Evolutionary conservation across 2,329 filamentous ascomycete genomes (phyloP).

Genomic region (Aspergillus japonicus): DNA sequence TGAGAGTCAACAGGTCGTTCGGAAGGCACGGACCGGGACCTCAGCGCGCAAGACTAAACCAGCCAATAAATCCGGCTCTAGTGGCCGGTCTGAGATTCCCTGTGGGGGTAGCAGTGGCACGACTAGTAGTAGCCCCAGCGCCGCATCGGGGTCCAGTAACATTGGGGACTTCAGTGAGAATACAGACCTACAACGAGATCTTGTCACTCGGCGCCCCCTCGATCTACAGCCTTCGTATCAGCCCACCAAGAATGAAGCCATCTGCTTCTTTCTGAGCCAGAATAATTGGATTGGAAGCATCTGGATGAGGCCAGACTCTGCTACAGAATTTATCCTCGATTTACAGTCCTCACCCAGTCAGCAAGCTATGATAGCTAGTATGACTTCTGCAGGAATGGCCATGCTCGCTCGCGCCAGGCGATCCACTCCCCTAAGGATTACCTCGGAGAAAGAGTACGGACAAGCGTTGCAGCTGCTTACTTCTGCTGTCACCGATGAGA

Average conservation of each 20-base stretch:
- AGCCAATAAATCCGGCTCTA: slow-evolving; percentile 9
- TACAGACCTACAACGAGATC: slow-evolving; percentile 18
- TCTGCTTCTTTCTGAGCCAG: slow-evolving; percentile 38
- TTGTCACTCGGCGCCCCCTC: slow-evolving; percentile 12
- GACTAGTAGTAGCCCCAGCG: slow-evolving; percentile 5
- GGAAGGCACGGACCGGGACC: slow-evolving; percentile 52
- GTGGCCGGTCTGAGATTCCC: slow-evolving; percentile 24
- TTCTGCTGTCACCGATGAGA: slow-evolving; percentile 31
- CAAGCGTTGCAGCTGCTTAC: slow-evolving; percentile 50
- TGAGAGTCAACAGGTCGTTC: slow-evolving; percentile 62
- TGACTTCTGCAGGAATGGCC: slow-evolving; percentile 59
- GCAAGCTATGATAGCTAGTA: slow-evolving; percentile 45
- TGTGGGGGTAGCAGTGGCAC: slow-evolving; percentile 18
- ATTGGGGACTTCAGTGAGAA: slow-evolving; percentile 16
- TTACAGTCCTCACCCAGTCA: slow-evolving; percentile 24
- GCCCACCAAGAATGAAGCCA: slow-evolving; percentile 32
- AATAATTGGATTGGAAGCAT: slow-evolving; percentile 32
- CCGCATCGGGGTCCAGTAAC: neutral
- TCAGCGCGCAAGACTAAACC: slow-evolving; percentile 25
- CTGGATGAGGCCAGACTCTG: slow-evolving; percentile 25
- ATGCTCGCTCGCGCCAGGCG: slow-evolving; percentile 56
- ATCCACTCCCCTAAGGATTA: slow-evolving; percentile 47
- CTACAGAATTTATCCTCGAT: slow-evolving; percentile 16
- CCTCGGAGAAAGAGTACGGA: slow-evolving; percentile 56
- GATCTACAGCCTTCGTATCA: slow-evolving; percentile 27